Base-by-base conservation (phyloP, 192 early-diverging fungal genomes). In the Coemansia erecta region DNA sequence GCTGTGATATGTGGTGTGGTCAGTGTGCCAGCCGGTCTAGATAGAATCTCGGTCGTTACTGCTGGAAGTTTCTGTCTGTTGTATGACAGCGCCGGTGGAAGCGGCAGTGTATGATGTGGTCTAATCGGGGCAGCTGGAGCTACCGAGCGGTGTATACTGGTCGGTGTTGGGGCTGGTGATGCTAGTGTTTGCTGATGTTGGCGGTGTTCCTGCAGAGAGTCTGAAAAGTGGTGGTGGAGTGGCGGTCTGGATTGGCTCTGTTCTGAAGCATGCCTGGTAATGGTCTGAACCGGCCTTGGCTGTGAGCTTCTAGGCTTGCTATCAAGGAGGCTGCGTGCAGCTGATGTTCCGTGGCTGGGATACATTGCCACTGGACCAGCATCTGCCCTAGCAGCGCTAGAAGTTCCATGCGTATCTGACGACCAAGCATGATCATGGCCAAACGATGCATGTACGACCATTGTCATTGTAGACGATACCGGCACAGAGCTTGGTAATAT, bases 1-100 rank as follows among this genome's bases (percentile, higher is more conserved):
- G 44, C 19, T 49, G 47, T 22, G 41, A 22, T n/a, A 4, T 24
- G 39, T 21, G 39, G 37, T 11, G 54, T 55, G 3, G 53, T 19
- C 12, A 19, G 17, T 3, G 13, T 5, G 7, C 18, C 9, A 13
- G 11, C 23, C 2, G 17, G 14, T 24, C 7, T 24, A 23, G 12
- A 23, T 24, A 15, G 3, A 13, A 56, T 12, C 9, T 19, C 23
- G 12, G 40, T 43, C 8, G 21, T 43, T 17, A 56, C 54, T 11
- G 12, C 40, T 2, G 40, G 26, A 42, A 56, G 41, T 12, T 35
- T 33, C 13, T 56, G 54, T 4, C n/a, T 24, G 19, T 56, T 56
- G 41, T 56, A 56, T 15, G 54, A 56, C 11, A 56, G 54, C 54
- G 37, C 54, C 2, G 54, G 54, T n/a, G 54, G 54, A 0, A 56